Evolutionary conservation across 2,329 filamentous ascomycete species (phyloP).

Genomic region (Colletotrichum sp.): DNA sequence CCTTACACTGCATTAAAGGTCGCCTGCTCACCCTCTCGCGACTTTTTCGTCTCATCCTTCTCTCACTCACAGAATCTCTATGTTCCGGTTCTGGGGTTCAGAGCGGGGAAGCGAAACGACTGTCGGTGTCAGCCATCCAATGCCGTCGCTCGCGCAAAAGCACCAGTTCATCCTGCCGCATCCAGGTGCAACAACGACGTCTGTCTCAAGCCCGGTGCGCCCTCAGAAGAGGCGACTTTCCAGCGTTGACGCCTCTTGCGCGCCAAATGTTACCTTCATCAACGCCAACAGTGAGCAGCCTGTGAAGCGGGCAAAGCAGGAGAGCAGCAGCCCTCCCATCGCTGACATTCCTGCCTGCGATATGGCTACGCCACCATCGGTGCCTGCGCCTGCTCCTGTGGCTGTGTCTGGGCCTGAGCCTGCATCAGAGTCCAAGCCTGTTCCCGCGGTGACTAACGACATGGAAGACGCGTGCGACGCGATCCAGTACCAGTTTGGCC

Average conservation of each 20-base stretch:
- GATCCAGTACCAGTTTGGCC: slow-evolving; percentile 86
- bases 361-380: slow-evolving; percentile 21
- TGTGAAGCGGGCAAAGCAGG: slow-evolving; percentile 47
- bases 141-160: slow-evolving; percentile 36
- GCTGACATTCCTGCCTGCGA: slow-evolving; percentile 1
- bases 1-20: slow-evolving; percentile 4
- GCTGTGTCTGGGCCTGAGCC: slow-evolving; percentile 17
- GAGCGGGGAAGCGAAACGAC: slow-evolving; percentile 63
- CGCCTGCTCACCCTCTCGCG: neutral
- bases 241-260: slow-evolving; percentile 32
- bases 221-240: slow-evolving; percentile 46
- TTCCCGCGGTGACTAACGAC: slow-evolving; percentile 27
- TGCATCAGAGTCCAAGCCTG: slow-evolving; percentile 19
- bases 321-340: slow-evolving; percentile 3
- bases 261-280: slow-evolving; percentile 26
- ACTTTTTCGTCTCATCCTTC: slow-evolving; percentile 27
- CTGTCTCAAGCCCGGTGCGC: slow-evolving; percentile 27
- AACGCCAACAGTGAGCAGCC: slow-evolving; percentile 22
- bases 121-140: slow-evolving; percentile 47
- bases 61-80: slow-evolving; percentile 48
- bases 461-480: slow-evolving; percentile 68
- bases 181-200: slow-evolving; percentile 25
- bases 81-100: slow-evolving; percentile 68
- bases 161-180: slow-evolving; percentile 35
- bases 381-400: slow-evolving; percentile 5